Evolutionary conservation across 768 basidiomycete genomes (phyloP).

Genomic region (Mycena chlorophos): DNA sequence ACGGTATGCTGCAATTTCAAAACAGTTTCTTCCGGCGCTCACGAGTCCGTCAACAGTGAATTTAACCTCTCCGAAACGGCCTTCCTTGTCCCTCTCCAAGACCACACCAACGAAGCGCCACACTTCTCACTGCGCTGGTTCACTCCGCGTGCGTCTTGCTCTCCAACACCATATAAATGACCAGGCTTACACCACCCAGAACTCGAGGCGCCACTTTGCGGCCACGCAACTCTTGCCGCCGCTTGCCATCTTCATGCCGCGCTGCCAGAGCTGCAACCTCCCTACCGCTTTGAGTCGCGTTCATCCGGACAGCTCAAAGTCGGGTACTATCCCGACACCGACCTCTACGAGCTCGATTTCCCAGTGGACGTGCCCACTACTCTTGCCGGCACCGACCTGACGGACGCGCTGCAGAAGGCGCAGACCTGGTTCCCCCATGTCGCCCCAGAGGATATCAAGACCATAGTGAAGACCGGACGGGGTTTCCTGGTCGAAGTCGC

Average conservation of each 20-base stretch:
- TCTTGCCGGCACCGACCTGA: background rate
- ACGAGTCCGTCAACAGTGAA: slow-evolving; percentile 6
- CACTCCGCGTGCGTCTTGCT: slow-evolving; percentile 7
- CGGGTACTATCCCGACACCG: slow-evolving; percentile 5
- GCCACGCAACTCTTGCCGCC: slow-evolving; percentile 18
- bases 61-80: slow-evolving; percentile 21
- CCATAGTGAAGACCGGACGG: slow-evolving; percentile 3
- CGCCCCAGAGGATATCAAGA: slow-evolving; percentile 10
- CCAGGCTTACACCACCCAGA: background rate
- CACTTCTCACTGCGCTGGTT: slow-evolving; percentile 21
- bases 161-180: background rate
- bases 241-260: slow-evolving; percentile 10
- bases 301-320: slow-evolving; percentile 15
- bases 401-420: slow-evolving; percentile 3
- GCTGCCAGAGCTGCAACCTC: slow-evolving; percentile 14
- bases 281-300: slow-evolving; percentile 20
- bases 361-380: slow-evolving; percentile 14
- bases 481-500: slow-evolving; percentile 16
- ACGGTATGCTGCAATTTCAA: slow-evolving; percentile 9
- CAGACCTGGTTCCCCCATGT: slow-evolving; percentile 15
- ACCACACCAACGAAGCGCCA: slow-evolving; percentile 16
- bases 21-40: background rate
- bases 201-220: slow-evolving; percentile 17
- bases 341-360: slow-evolving; percentile 20
- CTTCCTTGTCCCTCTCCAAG: slow-evolving; percentile 16